phyloP scores from a whole-genome alignment of 495 filamentous ascomycete genomes.

The Evernia prunastri region DNA sequence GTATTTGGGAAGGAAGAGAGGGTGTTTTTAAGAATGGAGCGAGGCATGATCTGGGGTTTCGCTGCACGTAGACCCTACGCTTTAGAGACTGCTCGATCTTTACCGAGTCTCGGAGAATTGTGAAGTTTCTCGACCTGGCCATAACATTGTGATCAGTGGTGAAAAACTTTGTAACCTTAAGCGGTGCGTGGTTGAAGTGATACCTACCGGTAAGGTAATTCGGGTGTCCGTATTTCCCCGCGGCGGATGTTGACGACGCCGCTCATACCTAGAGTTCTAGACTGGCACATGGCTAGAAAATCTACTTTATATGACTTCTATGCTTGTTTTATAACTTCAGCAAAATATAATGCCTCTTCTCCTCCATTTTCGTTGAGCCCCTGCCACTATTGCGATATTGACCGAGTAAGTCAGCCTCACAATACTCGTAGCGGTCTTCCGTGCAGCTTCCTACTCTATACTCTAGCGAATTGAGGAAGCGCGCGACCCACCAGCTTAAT shows the following conservation, averaged over 20 bases:
- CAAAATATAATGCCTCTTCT: neutral
- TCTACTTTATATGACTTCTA: neutral
- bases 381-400: neutral
- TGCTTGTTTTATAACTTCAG: neutral
- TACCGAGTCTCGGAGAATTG: neutral
- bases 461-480: neutral
- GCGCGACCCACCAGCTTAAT: neutral
- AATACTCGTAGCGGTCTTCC: neutral
- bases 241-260: neutral
- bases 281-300: neutral
- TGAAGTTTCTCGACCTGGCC: too few species aligned
- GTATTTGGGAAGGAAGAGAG: slow-evolving; percentile 23
- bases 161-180: too few species aligned
- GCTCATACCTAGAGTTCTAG: too few species aligned
- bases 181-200: neutral
- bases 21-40: slow-evolving; percentile 19
- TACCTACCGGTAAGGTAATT: too few species aligned
- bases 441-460: neutral
- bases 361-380: neutral
- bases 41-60: slow-evolving; percentile 2
- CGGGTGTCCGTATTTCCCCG: neutral
- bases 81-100: neutral
- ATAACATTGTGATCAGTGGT: too few species aligned
- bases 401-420: neutral
- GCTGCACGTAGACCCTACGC: neutral